Percentiles rank a stretch among this genome's conserved stretches.
These are phyloP conservation scores for Boletus mariae DNA, from an alignment of 1,284 basidiomycete species.

Conservation along the genomic window DNA sequence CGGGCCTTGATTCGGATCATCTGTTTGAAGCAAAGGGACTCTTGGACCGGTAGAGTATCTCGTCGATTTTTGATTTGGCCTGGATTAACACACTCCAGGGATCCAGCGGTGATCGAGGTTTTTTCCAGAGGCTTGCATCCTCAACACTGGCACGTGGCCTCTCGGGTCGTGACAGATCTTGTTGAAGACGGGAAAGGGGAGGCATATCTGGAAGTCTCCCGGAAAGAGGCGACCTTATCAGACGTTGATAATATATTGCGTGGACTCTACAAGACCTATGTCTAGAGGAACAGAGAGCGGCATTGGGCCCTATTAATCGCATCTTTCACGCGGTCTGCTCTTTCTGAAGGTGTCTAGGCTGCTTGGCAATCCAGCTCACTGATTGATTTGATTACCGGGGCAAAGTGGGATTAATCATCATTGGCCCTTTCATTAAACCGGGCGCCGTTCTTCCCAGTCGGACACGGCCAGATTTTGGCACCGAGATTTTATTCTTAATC, in stretches of 20 bases:
- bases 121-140: slow-evolving; percentile 75
- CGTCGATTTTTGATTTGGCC: not conserved
- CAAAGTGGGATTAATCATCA: not conserved
- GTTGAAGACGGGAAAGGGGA: slow-evolving; percentile 38
- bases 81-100: slow-evolving; percentile 36
- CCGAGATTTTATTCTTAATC: not conserved
- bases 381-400: not conserved
- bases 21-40: slow-evolving; percentile 57
- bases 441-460: not conserved
- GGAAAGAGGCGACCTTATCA: slow-evolving; percentile 71
- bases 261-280: slow-evolving; percentile 27
- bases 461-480: not conserved
- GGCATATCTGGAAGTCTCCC: slow-evolving; percentile 66
- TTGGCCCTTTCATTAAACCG: not conserved
- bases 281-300: slow-evolving; percentile 11
- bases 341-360: not conserved
- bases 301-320: slow-evolving; percentile 2
- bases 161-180: slow-evolving; percentile 34
- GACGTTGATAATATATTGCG: slow-evolving; percentile 73
- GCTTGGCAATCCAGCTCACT: too few species aligned
- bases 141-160: slow-evolving; percentile 71
- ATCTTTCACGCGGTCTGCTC: slow-evolving; percentile 10
- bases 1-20: slow-evolving; percentile 51
- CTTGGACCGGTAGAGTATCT: slow-evolving; percentile 45
- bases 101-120: slow-evolving; percentile 59